Evolutionary conservation across 73 alveolate genomes (phyloP).

Genomic region (Tetrahymena borealis): DNA sequence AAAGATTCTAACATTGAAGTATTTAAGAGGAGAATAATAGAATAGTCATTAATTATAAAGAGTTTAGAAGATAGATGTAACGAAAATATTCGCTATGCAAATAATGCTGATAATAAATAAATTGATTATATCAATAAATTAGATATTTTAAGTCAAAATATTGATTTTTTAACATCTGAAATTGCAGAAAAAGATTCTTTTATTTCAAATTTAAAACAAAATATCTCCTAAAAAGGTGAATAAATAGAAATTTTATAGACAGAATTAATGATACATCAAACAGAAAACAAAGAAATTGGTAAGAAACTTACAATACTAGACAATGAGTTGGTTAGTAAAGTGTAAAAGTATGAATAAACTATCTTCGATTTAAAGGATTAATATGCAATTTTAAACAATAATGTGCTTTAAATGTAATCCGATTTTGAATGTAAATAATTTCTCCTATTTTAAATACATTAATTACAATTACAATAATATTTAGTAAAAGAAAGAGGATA

Average conservation of each 20-base stretch:
- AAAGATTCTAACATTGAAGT: neutral
- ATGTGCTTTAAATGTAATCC: neutral
- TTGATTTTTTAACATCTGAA: neutral
- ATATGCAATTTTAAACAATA: neutral
- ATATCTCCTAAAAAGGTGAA: neutral
- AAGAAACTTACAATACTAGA: neutral
- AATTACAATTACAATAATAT: neutral
- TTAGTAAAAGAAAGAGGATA: neutral
- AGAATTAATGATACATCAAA: neutral
- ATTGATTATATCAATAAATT: neutral
- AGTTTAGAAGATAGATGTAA: neutral
- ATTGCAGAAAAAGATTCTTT: neutral
- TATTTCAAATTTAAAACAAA: neutral
- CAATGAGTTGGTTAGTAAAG: neutral
- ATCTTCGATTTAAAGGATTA: neutral
- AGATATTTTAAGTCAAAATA: neutral
- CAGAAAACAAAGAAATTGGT: neutral
- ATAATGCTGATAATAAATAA: neutral
- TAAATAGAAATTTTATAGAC: neutral
- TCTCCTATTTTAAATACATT: neutral
- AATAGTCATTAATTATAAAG: neutral
- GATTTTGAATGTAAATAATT: neutral
- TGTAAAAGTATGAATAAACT: neutral
- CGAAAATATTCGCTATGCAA: neutral
- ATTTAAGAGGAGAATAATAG: neutral